These are phyloP conservation scores for Nannochloris sp. DNA, from an alignment of 139 green algal genomes.

Conservation along the genomic window DNA sequence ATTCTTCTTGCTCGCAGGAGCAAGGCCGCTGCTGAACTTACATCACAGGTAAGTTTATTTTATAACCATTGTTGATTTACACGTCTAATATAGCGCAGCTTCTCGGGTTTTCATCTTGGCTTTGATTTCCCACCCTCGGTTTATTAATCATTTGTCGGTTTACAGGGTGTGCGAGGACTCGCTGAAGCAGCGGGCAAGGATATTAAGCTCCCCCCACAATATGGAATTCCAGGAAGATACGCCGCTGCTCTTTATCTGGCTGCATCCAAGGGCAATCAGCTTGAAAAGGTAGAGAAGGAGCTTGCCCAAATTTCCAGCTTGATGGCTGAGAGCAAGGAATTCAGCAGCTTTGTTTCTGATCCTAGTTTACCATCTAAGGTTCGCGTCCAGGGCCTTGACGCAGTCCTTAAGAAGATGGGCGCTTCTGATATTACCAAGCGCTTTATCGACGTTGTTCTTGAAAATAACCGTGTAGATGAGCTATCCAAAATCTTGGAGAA, in stretches of 20 bases:
- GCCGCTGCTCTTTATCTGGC: conserved; percentile 54
- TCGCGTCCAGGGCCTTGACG: conserved; percentile 21
- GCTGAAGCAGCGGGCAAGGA: conserved; percentile 2
- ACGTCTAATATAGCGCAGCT: no score
- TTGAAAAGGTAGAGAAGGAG: conserved; percentile 42
- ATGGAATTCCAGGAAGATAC: conserved; percentile 50
- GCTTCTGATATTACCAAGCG: conserved; percentile 44
- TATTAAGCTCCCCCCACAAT: conserved; percentile 24
- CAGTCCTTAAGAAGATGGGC: conserved; percentile 32
- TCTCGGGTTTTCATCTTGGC: no score
- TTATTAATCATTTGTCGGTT: background rate
- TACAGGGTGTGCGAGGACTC: no score
- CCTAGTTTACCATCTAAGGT: conserved; percentile 30
- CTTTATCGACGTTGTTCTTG: conserved; percentile 40
- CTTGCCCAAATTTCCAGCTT: conserved; percentile 31
- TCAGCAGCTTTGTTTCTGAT: conserved; percentile 39
- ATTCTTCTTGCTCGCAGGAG: background rate
- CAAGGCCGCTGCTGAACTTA: background rate
- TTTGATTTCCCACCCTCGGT: no score
- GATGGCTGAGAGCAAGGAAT: conserved; percentile 23
- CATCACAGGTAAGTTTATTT: background rate
- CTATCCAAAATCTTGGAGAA: conserved; percentile 35
- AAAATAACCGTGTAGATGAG: conserved; percentile 59
- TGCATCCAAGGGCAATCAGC: conserved; percentile 26
- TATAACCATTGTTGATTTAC: background rate